A percentile compares a stretch with the other conserved stretches of the same genome.
Evolutionary conservation across 2,329 filamentous ascomycete genomes (phyloP).

Genomic region (Calcarisporium arbuscula): DNA sequence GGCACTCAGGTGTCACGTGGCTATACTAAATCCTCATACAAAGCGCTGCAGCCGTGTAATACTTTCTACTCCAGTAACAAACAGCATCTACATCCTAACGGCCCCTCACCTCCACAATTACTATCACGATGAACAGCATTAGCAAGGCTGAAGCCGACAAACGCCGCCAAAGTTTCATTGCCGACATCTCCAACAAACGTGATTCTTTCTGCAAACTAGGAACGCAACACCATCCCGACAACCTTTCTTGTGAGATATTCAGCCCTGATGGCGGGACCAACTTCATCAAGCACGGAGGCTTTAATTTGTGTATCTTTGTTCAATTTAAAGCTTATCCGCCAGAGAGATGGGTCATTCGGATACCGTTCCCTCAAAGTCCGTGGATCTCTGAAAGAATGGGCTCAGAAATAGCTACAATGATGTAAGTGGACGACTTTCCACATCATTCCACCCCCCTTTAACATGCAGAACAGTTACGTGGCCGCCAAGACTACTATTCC

Average conservation of each 20-base stretch:
- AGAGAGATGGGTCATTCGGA: conserved; percentile 11
- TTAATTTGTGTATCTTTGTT: conserved; percentile 15
- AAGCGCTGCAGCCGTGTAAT: too few species aligned
- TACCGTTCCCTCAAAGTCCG: conserved; percentile 9
- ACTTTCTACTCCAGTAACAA: too few species aligned
- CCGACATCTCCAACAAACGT: conserved; percentile 6
- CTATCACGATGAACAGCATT: too few species aligned
- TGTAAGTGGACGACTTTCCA: too few species aligned
- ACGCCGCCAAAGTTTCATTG: conserved; percentile 10
- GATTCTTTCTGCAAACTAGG: conserved; percentile 10
- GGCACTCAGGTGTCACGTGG: too few species aligned
- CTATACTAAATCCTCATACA: too few species aligned
- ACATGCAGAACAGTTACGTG: conserved; percentile 12
- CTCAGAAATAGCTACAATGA: conserved; percentile 14
- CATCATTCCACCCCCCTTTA: too few species aligned
- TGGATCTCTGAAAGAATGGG: conserved; percentile 9
- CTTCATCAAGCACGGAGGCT: conserved; percentile 11
- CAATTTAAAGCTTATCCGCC: conserved; percentile 6
- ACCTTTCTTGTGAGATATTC: conserved; percentile 11
- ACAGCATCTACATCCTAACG: too few species aligned
- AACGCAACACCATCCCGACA: conserved; percentile 11
- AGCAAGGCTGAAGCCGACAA: not conserved
- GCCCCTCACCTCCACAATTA: too few species aligned
- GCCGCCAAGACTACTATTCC: conserved; percentile 10
- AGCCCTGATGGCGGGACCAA: too few species aligned